phyloP scores from a whole-genome alignment of 1,284 basidiomycete genomes.

The Inonotus obliquus region DNA sequence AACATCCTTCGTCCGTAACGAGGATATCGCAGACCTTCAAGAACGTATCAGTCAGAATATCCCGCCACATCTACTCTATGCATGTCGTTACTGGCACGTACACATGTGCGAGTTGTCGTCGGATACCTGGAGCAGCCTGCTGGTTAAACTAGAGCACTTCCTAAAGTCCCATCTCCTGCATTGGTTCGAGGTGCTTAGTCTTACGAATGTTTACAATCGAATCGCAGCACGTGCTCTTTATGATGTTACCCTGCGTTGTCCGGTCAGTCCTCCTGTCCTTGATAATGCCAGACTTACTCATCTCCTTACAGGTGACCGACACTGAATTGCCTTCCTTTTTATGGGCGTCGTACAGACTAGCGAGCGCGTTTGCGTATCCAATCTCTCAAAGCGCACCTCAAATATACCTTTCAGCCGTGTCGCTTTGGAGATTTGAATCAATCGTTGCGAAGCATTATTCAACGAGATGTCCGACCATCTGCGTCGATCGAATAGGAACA shows the following conservation, averaged over 20 bases:
- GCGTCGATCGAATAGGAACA: neutral
- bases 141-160: constrained; percentile 14
- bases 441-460: neutral
- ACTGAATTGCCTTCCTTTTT: neutral
- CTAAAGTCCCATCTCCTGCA: constrained; percentile 21
- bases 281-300: neutral
- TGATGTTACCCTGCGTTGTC: neutral
- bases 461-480: neutral
- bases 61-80: neutral
- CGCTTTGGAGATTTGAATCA: neutral
- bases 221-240: neutral
- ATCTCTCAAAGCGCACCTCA: neutral
- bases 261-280: neutral
- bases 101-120: neutral
- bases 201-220: constrained; percentile 8
- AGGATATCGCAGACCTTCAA: neutral
- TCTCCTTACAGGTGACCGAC: neutral
- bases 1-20: no score
- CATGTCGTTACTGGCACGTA: neutral
- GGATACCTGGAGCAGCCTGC: neutral
- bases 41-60: neutral
- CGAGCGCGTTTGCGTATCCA: neutral
- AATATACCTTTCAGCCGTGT: neutral
- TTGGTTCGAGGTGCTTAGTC: constrained; percentile 29
- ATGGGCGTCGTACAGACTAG: neutral